A percentile compares a stretch with the other conserved stretches of the same genome.
These are phyloP conservation scores for Gaertneriomyces sp. DNA, from an alignment of 192 early-diverging fungal genomes.

Conservation along the genomic window DNA sequence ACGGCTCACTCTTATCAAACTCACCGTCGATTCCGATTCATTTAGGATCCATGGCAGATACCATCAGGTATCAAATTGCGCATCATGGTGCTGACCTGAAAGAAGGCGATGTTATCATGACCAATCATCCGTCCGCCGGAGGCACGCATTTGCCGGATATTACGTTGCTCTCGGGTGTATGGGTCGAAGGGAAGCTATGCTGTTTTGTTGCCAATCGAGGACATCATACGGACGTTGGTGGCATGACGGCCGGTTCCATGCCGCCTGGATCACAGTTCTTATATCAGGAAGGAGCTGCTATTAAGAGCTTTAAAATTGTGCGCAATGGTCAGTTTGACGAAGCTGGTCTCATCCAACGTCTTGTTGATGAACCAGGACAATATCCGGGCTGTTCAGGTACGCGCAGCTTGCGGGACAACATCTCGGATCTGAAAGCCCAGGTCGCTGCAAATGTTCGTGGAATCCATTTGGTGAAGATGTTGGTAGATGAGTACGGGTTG, in stretches of 20 bases:
- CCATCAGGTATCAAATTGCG: constrained; percentile 87
- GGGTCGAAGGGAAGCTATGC: constrained; percentile 68
- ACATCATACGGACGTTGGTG: constrained; percentile 93
- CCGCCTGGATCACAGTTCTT: constrained; percentile 89
- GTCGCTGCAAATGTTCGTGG: constrained; percentile 96
- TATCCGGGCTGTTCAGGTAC: constrained; percentile 85
- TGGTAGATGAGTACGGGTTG: constrained; percentile 83
- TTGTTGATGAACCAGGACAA: constrained; percentile 78
- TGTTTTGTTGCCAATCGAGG: constrained; percentile 94
- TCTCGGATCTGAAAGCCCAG: constrained; percentile 95
- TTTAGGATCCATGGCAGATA: constrained; percentile 89
- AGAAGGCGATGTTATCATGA: constrained; percentile 93
- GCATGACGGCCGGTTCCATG: constrained; percentile 61
- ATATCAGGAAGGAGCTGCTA: constrained; percentile 92
- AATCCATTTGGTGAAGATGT: constrained; percentile 71
- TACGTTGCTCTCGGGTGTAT: constrained; percentile 94
- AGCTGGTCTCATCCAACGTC: constrained; percentile 67
- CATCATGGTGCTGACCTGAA: constrained; percentile 60
- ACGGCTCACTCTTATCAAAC: constrained; percentile 62
- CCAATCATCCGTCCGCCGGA: constrained; percentile 93
- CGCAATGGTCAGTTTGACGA: constrained; percentile 76
- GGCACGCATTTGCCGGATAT: constrained; percentile 69
- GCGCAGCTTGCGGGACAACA: constrained; percentile 82
- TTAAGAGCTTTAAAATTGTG: constrained; percentile 86
- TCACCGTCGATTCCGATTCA: constrained; percentile 90